phyloP scores from a whole-genome alignment of 805 yeast genomes.

The Scheffersomyces amazonensis region DNA sequence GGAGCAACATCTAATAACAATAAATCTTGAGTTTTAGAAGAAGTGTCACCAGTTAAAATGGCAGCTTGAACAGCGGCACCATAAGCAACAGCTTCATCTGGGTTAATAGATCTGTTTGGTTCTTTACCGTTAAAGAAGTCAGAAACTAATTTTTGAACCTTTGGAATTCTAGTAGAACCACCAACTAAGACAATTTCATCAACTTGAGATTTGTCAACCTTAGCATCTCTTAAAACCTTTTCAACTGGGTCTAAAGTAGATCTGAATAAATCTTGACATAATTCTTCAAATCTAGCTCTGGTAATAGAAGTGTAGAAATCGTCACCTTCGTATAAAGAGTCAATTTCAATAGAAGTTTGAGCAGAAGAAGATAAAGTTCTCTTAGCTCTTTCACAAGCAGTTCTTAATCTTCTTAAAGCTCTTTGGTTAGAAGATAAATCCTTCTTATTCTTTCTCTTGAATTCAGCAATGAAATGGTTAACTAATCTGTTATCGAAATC shows the following conservation, averaged over 20 bases:
- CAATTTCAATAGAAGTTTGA: constrained; percentile 93
- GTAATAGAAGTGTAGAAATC: constrained; percentile 96
- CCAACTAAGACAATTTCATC: constrained; percentile 94
- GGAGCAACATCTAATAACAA: constrained; percentile 96
- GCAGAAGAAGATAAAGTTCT: constrained; percentile 96
- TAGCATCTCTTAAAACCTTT: constrained; percentile 87
- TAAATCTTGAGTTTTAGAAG: constrained; percentile 94
- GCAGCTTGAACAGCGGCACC: constrained; percentile 99
- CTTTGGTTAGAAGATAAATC: constrained; percentile 91
- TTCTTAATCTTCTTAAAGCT: constrained; percentile 97
- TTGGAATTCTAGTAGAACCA: constrained; percentile 98
- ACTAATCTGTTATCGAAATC: constrained; percentile 97
- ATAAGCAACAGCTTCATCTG: constrained; percentile 98
- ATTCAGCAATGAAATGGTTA: constrained; percentile 88
- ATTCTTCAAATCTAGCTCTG: constrained; percentile 97
- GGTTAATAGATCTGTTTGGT: constrained; percentile 94
- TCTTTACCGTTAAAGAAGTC: constrained; percentile 98
- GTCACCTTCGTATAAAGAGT: constrained; percentile 90
- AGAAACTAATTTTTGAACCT: constrained; percentile 90
- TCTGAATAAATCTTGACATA: constrained; percentile 92
- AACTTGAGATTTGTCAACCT: constrained; percentile 84
- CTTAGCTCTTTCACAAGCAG: constrained; percentile 99
- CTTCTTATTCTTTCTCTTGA: constrained; percentile 97
- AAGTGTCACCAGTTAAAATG: constrained; percentile 91
- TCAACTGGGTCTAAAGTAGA: constrained; percentile 93